phyloP scores from a whole-genome alignment of 805 yeast genomes.

The Huiozyma sinensis region DNA sequence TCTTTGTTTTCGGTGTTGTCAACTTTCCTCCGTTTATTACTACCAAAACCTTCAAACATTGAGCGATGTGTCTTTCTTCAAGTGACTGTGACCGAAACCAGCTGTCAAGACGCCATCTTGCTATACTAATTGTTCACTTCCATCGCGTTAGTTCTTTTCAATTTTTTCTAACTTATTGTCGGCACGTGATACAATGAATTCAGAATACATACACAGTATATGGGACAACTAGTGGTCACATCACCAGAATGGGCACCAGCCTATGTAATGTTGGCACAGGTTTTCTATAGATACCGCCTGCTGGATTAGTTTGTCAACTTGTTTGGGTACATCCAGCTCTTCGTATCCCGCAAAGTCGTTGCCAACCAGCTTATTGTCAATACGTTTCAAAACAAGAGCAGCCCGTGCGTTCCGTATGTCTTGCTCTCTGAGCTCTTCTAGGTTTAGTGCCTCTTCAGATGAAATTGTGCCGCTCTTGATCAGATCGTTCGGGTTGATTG shows the following conservation, averaged over 20 bases:
- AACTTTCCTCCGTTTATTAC: constrained; percentile 23
- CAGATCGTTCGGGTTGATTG: constrained; percentile 57
- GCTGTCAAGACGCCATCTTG: too few relatives aligned
- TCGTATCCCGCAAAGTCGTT: constrained; percentile 71
- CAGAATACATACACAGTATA: too few relatives aligned
- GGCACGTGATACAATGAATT: too few relatives aligned
- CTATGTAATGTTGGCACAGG: constrained; percentile 90
- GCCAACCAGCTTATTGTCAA: constrained; percentile 87
- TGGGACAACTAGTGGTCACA: too few relatives aligned
- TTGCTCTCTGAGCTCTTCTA: constrained; percentile 43
- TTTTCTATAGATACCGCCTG: constrained; percentile 96
- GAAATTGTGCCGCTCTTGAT: constrained; percentile 64
- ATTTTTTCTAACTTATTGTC: too few relatives aligned
- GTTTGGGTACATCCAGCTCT: constrained; percentile 73
- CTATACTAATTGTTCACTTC: too few relatives aligned
- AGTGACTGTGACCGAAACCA: too few relatives aligned
- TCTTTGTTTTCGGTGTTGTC: constrained; percentile 8
- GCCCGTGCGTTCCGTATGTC: constrained; percentile 85
- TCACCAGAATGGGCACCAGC: constrained; percentile 97
- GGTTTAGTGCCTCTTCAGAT: constrained; percentile 64
- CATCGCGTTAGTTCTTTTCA: too few relatives aligned
- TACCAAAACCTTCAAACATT: constrained; percentile 17
- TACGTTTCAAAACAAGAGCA: constrained; percentile 75
- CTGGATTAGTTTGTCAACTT: constrained; percentile 86
- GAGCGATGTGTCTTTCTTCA: not conserved